A percentile compares a stretch with the other conserved stretches of the same genome.
Conservation (phyloP, 108 stramenopile genomes). For the Fragilaria radians region DNA sequence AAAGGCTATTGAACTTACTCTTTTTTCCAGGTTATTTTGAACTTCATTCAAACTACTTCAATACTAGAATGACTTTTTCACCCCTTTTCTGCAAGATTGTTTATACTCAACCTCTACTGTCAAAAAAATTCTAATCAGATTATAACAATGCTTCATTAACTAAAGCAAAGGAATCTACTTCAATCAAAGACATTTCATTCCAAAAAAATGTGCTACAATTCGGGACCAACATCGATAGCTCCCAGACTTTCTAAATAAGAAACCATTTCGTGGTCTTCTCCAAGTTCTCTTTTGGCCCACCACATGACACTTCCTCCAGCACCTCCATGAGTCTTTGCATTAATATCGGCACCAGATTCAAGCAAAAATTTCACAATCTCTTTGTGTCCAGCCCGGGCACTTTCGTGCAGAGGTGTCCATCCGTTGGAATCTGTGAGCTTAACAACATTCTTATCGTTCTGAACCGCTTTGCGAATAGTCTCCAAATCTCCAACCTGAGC, state of each 20-base stretch:
- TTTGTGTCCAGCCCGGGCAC: conserved; percentile 42
- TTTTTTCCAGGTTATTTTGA: too few relatives aligned
- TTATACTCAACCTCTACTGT: too few relatives aligned
- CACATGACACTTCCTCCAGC: conserved; percentile 34
- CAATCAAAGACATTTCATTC: too few relatives aligned
- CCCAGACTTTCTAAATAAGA: conserved; percentile 31
- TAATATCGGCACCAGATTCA: conserved; percentile 50
- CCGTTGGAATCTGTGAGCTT: conserved; percentile 37
- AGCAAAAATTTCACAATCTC: conserved; percentile 44
- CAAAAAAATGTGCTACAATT: conserved; percentile 7
- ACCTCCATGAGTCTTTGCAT: conserved; percentile 43
- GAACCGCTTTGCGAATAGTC: conserved; percentile 11
- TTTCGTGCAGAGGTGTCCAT: conserved; percentile 52
- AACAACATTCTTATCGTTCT: conserved; percentile 8
- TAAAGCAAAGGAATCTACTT: too few relatives aligned
- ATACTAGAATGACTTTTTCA: too few relatives aligned
- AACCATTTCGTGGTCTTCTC: conserved; percentile 28
- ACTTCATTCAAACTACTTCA: too few relatives aligned
- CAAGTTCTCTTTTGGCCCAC: conserved; percentile 30
- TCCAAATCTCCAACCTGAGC: conserved; percentile 46
- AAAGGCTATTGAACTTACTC: too few relatives aligned
- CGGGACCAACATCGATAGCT: conserved; percentile 41
- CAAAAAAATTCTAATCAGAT: too few relatives aligned
- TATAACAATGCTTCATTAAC: too few relatives aligned
- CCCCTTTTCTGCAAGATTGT: too few relatives aligned